A percentile compares a stretch with the other conserved stretches of the same genome.
These are phyloP conservation scores for Erodium moschatum DNA, from an alignment of 441 rosid species.

Conservation along the genomic window DNA sequence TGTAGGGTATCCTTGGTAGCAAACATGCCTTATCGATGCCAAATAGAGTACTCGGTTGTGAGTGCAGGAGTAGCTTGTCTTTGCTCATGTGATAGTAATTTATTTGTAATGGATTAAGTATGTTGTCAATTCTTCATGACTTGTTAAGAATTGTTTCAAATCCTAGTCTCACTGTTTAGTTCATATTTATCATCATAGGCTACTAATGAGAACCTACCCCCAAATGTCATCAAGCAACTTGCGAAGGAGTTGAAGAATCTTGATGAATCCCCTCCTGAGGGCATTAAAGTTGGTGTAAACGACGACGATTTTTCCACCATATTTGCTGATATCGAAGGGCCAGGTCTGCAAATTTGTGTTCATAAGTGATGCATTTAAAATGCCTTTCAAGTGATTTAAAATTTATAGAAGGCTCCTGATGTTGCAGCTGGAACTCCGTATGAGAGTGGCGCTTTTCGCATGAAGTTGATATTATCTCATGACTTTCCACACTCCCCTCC, in stretches of 20 bases:
- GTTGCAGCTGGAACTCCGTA: slow-evolving; percentile 92
- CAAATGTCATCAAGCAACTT: slow-evolving; percentile 89
- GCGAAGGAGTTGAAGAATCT: slow-evolving; percentile 90
- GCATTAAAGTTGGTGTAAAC: slow-evolving; percentile 85
- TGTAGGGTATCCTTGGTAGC: no score
- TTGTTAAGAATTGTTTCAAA: not conserved
- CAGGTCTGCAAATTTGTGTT: slow-evolving; percentile 37
- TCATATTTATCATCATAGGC: slow-evolving; percentile 42
- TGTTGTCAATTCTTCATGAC: not conserved
- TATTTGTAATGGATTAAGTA: not conserved
- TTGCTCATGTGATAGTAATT: not conserved
- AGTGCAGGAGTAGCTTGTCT: no score
- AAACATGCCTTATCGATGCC: no score
- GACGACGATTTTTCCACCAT: slow-evolving; percentile 87
- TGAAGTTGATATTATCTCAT: slow-evolving; percentile 73
- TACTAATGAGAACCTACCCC: slow-evolving; percentile 95
- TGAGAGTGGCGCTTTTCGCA: slow-evolving; percentile 84
- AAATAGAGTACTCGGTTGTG: no score
- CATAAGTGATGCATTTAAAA: not conserved
- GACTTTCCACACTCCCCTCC: slow-evolving; percentile 94
- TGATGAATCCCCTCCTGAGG: slow-evolving; percentile 95
- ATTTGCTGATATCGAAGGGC: slow-evolving; percentile 98
- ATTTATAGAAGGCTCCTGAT: slow-evolving; percentile 7
- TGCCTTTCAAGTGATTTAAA: not conserved
- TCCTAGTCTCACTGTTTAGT: not conserved